These are phyloP conservation scores for Ilyonectria robusta DNA, from an alignment of 2,329 filamentous ascomycete species.

Conservation along the genomic window DNA sequence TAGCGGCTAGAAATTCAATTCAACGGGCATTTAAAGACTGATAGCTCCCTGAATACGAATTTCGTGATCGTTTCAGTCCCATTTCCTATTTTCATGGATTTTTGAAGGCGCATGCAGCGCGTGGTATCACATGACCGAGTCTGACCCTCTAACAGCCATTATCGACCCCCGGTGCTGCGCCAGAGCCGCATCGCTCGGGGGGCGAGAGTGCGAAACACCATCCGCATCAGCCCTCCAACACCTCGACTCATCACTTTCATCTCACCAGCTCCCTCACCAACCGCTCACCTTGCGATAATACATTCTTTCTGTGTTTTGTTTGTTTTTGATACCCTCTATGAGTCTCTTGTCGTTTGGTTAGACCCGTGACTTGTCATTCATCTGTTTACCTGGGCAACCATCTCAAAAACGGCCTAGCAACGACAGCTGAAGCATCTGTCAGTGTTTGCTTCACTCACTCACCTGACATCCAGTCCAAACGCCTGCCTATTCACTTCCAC, in stretches of 20 bases:
- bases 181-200: slow-evolving; percentile 37
- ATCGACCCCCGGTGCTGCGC: slow-evolving; percentile 46
- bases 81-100: neutral
- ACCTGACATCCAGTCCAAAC: neutral
- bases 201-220: slow-evolving; percentile 36
- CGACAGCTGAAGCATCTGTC: neutral
- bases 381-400: slow-evolving; percentile 2
- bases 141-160: slow-evolving; percentile 42
- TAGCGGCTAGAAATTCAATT: neutral
- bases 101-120: neutral
- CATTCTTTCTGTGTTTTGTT: neutral
- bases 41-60: neutral
- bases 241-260: slow-evolving; percentile 29
- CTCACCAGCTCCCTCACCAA: neutral
- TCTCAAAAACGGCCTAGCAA: neutral
- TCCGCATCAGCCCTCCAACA: slow-evolving; percentile 7
- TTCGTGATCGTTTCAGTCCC: too few species aligned
- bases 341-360: neutral
- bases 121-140: slow-evolving; percentile 9
- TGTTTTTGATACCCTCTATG: slow-evolving; percentile 5
- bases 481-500: slow-evolving; percentile 12
- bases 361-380: neutral
- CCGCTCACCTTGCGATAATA: neutral
- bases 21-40: neutral
- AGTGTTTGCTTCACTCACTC: neutral